Conservation (phyloP, 2,329 filamentous ascomycete genomes). For the Trichoderma harzianum region DNA sequence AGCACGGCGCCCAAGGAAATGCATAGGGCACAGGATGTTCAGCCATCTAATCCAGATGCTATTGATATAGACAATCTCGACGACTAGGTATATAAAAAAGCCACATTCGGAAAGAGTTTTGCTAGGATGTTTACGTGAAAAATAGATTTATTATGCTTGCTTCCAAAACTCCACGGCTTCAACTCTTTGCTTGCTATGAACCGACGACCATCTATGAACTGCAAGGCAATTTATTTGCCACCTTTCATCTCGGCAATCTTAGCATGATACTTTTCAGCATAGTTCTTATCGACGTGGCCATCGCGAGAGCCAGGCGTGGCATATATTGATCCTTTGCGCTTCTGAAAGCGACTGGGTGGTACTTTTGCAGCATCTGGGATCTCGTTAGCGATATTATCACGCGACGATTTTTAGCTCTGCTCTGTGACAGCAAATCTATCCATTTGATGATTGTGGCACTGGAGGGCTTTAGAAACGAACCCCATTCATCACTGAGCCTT, state of each 20-base stretch:
- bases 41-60: constrained; percentile 73
- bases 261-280: constrained; percentile 58
- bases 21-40: constrained; percentile 35
- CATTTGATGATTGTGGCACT: neutral
- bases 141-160: neutral
- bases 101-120: neutral
- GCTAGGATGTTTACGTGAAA: neutral
- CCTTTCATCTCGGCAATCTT: constrained; percentile 53
- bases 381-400: neutral
- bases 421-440: neutral
- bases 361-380: constrained; percentile 61
- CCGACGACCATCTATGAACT: neutral
- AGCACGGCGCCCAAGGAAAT: constrained; percentile 67
- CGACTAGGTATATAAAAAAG: constrained; percentile 41
- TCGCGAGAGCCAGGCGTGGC: constrained; percentile 63
- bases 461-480: constrained; percentile 32
- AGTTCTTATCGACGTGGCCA: constrained; percentile 59
- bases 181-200: neutral
- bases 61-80: constrained; percentile 76
- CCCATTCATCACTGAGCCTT: constrained; percentile 47
- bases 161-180: neutral
- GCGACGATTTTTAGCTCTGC: neutral
- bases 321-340: constrained; percentile 66
- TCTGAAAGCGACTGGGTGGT: constrained; percentile 65
- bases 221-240: constrained; percentile 33